Evolutionary conservation across 257 asterid species (phyloP).

Genomic region (Apocynum venetum): DNA sequence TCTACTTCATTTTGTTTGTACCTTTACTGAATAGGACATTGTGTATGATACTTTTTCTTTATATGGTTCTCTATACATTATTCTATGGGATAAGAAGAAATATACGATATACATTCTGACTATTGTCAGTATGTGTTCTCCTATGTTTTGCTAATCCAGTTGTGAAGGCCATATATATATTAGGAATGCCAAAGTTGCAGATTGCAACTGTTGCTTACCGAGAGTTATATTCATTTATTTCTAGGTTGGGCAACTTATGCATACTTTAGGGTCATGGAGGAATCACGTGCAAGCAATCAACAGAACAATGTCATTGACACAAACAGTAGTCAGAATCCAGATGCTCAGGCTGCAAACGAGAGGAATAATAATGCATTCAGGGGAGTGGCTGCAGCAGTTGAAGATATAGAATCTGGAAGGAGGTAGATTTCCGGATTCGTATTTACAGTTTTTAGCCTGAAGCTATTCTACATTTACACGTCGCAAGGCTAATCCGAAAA

Average conservation of each 20-base stretch:
- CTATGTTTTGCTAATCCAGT: not conserved
- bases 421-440: conserved; percentile 16
- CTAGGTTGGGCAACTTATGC: conserved; percentile 71
- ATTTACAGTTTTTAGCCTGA: not conserved
- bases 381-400: conserved; percentile 25
- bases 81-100: not conserved
- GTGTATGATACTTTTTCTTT: not conserved
- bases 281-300: conserved; percentile 17
- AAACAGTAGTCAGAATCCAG: conserved; percentile 18
- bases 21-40: not conserved
- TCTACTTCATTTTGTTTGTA: not conserved
- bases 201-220: not conserved
- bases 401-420: conserved; percentile 62
- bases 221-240: not conserved
- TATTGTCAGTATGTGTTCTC: not conserved
- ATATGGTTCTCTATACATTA: not conserved
- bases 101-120: not conserved
- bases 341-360: conserved; percentile 30
- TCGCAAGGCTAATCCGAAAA: not conserved
- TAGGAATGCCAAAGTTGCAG: too few relatives aligned
- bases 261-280: conserved; percentile 50
- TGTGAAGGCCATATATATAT: not conserved
- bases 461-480: not conserved
- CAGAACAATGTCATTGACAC: conserved; percentile 5
- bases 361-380: conserved; percentile 21